These are phyloP conservation scores for Trypanosoma grayi DNA, from an alignment of 208 protist species.

Conservation along the genomic window DNA sequence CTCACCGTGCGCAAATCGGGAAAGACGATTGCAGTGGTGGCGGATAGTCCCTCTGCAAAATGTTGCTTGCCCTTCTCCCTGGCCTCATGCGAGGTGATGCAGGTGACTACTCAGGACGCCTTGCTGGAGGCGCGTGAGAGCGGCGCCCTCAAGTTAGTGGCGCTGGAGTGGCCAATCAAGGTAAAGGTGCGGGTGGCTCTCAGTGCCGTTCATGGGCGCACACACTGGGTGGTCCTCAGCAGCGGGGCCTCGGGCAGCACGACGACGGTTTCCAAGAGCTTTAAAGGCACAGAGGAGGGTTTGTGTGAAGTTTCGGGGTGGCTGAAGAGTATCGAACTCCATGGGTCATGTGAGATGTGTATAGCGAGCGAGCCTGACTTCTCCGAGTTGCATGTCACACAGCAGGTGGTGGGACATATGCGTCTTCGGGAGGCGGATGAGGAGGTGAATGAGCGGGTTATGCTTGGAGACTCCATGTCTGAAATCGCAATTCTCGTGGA, in stretches of 20 bases:
- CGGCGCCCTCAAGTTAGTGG: neutral
- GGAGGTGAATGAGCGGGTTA: slow-evolving; percentile 37
- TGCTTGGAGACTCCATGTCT: slow-evolving; percentile 31
- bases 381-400: neutral
- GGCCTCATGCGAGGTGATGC: slow-evolving; percentile 17
- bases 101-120: neutral
- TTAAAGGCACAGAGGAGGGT: slow-evolving; percentile 17
- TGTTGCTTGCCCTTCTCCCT: slow-evolving; percentile 33
- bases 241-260: neutral
- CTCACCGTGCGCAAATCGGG: slow-evolving; percentile 19
- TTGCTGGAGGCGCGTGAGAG: slow-evolving; percentile 9
- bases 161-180: slow-evolving; percentile 18
- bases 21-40: slow-evolving; percentile 25
- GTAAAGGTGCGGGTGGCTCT: slow-evolving; percentile 21
- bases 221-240: slow-evolving; percentile 29
- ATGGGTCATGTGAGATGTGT: slow-evolving; percentile 9
- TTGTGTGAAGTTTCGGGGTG: slow-evolving; percentile 7
- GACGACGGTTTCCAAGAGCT: neutral
- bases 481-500: slow-evolving; percentile 37
- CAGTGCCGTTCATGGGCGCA: neutral
- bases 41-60: neutral
- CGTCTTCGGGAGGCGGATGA: slow-evolving; percentile 2
- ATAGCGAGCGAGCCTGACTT: slow-evolving; percentile 23
- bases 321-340: slow-evolving; percentile 3
- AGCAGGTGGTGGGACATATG: slow-evolving; percentile 1